Percentiles rank a stretch among this genome's conserved stretches.
phyloP scores from a whole-genome alignment of 768 basidiomycete species.

The Lentinula detonsa region DNA sequence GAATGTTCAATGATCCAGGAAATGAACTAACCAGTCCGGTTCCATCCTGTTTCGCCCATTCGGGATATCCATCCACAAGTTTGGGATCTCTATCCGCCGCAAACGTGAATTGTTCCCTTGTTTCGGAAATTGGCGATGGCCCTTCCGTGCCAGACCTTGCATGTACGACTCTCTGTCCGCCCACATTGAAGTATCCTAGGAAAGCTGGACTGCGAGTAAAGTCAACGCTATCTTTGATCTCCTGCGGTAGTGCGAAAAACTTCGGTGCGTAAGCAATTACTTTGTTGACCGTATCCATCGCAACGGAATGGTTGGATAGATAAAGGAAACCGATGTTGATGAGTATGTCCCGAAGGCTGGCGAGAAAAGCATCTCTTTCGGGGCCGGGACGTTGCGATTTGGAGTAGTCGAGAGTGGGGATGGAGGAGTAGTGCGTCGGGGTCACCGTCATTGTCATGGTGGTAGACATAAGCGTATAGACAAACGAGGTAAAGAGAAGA shows the following conservation, averaged over 20 bases:
- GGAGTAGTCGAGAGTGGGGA: slow-evolving; percentile 8
- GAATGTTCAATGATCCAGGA: neutral
- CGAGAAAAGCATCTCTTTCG: slow-evolving; percentile 34
- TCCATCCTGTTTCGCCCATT: slow-evolving; percentile 45
- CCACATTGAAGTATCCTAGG: slow-evolving; percentile 46
- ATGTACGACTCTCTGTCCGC: slow-evolving; percentile 25
- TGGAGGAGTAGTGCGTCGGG: slow-evolving; percentile 1
- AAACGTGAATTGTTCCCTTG: slow-evolving; percentile 36
- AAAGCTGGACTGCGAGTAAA: slow-evolving; percentile 50
- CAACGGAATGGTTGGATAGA: slow-evolving; percentile 39
- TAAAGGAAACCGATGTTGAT: slow-evolving; percentile 54
- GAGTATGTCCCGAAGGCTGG: slow-evolving; percentile 41
- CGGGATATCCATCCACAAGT: slow-evolving; percentile 39
- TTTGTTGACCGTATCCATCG: slow-evolving; percentile 26
- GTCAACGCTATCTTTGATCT: slow-evolving; percentile 33
- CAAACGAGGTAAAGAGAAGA: too few relatives aligned
- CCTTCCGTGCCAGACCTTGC: slow-evolving; percentile 40
- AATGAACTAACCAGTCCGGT: slow-evolving; percentile 10
- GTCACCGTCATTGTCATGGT: neutral
- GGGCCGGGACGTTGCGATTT: neutral
- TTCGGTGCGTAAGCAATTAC: slow-evolving; percentile 37
- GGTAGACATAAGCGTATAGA: neutral
- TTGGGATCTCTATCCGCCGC: slow-evolving; percentile 34
- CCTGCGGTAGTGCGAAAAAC: slow-evolving; percentile 43
- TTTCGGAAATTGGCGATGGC: slow-evolving; percentile 50